Evolutionary conservation across 2,329 filamentous ascomycete genomes (phyloP).

Genomic region (Aspergillus neoniger): DNA sequence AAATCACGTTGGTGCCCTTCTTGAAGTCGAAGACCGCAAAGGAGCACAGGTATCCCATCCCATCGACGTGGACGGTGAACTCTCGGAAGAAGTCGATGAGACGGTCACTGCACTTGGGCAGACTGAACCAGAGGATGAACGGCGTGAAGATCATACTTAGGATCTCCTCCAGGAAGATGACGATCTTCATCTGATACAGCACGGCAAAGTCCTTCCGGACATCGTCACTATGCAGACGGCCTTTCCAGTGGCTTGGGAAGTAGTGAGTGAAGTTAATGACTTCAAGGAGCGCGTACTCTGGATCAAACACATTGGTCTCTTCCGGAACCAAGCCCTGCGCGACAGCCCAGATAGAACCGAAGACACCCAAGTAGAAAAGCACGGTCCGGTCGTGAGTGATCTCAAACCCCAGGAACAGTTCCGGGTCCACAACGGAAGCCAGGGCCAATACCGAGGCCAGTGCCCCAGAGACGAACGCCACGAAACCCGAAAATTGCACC

Average conservation of each 20-base stretch:
- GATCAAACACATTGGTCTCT: constrained; percentile 87
- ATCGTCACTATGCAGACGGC: constrained; percentile 87
- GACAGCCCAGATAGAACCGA: constrained; percentile 80
- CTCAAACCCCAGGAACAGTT: constrained; percentile 88
- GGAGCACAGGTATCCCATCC: constrained; percentile 92
- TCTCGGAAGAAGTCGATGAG: constrained; percentile 98
- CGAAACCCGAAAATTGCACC: constrained; percentile 77
- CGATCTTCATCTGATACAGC: constrained; percentile 86
- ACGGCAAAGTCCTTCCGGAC: constrained; percentile 87
- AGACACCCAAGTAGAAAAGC: constrained; percentile 83
- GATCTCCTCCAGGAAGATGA: constrained; percentile 91
- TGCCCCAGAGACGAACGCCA: constrained; percentile 85
- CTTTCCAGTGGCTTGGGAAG: constrained; percentile 84
- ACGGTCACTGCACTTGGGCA: constrained; percentile 86
- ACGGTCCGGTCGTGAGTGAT: constrained; percentile 85
- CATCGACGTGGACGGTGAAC: constrained; percentile 95
- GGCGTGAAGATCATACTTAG: constrained; percentile 91
- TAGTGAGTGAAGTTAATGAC: constrained; percentile 95
- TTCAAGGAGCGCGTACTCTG: constrained; percentile 81
- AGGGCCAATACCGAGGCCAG: constrained; percentile 82
- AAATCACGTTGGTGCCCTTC: constrained; percentile 65
- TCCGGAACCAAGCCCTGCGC: constrained; percentile 82
- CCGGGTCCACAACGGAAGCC: constrained; percentile 83
- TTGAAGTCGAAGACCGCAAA: constrained; percentile 98
- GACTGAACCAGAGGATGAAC: constrained; percentile 80